Evolutionary conservation across 768 basidiomycete species (phyloP).

Genomic region (Kwoniella newhampshirensis): DNA sequence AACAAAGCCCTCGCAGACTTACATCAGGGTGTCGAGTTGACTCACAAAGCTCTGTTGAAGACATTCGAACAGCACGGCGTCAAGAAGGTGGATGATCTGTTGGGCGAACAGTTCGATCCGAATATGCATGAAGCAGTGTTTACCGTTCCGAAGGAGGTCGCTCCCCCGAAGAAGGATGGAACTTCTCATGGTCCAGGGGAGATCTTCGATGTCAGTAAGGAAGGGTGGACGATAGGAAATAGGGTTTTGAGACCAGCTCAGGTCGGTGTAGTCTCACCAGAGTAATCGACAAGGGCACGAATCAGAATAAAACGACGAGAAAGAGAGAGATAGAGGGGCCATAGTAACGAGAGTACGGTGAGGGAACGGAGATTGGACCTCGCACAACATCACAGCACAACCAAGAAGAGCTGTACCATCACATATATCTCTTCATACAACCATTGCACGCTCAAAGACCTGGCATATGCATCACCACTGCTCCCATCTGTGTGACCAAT

Average conservation of each 20-base stretch:
- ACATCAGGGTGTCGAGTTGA: constrained; percentile 84
- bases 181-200: constrained; percentile 62
- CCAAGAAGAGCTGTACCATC: too few species aligned
- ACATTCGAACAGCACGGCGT: constrained; percentile 90
- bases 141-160: constrained; percentile 66
- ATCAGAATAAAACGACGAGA: too few species aligned
- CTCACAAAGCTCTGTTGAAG: constrained; percentile 81
- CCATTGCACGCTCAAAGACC: too few species aligned
- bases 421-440: too few species aligned
- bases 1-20: constrained; percentile 58
- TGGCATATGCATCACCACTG: too few species aligned
- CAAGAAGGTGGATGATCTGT: constrained; percentile 80
- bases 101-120: constrained; percentile 88
- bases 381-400: too few species aligned
- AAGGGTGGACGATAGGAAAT: constrained; percentile 91
- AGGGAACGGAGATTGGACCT: too few species aligned
- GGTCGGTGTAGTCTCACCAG: constrained; percentile 82
- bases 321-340: too few species aligned
- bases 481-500: too few species aligned
- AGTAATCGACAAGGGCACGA: constrained; percentile 19
- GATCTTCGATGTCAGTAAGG: constrained; percentile 85
- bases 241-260: constrained; percentile 90
- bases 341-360: too few species aligned
- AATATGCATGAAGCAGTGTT: constrained; percentile 93
- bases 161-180: constrained; percentile 72